A percentile compares a stretch with the other conserved stretches of the same genome.
These are phyloP conservation scores for Gracilaria domingensis DNA, from an alignment of 23 red algal genomes.

Conservation along the genomic window DNA sequence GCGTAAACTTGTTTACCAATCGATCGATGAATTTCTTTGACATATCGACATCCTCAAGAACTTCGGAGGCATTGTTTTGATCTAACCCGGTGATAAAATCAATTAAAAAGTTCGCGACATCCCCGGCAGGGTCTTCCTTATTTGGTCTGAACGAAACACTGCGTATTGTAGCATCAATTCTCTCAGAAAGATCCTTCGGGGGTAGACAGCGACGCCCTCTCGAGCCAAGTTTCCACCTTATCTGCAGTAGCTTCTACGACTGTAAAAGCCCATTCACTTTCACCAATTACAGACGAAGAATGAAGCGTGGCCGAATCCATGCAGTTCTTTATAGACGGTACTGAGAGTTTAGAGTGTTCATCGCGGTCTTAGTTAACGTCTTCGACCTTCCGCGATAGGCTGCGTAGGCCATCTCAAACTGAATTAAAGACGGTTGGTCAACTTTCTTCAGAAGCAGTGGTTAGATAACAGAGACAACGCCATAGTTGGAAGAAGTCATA, in stretches of 20 bases:
- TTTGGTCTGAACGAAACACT: not conserved
- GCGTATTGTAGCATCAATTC: not conserved
- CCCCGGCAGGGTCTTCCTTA: slow-evolving; percentile 7
- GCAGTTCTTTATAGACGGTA: slow-evolving; percentile 40
- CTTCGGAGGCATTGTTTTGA: slow-evolving; percentile 21
- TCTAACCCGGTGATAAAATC: not conserved
- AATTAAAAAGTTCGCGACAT: not conserved
- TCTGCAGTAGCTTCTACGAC: not conserved
- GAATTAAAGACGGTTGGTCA: too few relatives aligned
- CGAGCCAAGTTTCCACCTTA: not conserved
- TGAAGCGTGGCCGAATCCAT: slow-evolving; percentile 18
- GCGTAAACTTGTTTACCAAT: too few relatives aligned
- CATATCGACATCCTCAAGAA: not conserved
- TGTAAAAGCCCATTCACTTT: not conserved
- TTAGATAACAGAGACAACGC: too few relatives aligned
- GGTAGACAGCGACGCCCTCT: not conserved
- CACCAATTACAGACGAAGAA: not conserved
- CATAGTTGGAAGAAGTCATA: too few relatives aligned
- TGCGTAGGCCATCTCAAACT: too few relatives aligned
- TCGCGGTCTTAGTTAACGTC: slow-evolving; percentile 23
- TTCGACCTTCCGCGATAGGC: not conserved
- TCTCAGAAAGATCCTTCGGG: too few relatives aligned
- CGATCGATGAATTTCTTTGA: too few relatives aligned
- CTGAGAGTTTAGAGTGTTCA: not conserved
- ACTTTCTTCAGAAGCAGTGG: too few relatives aligned